Base-by-base conservation (phyloP, 2,329 filamentous ascomycete genomes). In the Aspergillus sp. region DNA sequence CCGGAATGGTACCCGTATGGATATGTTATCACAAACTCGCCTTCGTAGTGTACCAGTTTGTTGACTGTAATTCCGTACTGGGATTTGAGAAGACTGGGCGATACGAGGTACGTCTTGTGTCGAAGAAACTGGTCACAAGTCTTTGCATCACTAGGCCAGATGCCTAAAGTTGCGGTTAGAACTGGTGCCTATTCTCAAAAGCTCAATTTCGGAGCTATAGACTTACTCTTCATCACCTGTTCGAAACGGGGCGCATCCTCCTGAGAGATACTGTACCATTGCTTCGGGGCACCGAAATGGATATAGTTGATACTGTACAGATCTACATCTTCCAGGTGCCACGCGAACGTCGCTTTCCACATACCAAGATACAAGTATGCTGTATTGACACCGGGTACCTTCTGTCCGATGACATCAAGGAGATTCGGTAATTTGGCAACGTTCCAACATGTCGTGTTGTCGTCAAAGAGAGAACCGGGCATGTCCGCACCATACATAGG, bases 281-380 rank as follows among this genome's bases (percentile, higher is more conserved):
- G 95, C 79, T 99, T 99, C 0, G 95, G 95, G 1, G 95, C 95
- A 58, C 95, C 95, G 76, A 99, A 99, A 74, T 99, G 95, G 62
- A 99, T 93, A 76, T 97, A 99, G 80, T 99, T 99, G 84, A 99
- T 99, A 76, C 93, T 98, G 87, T 99, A 99, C 4, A 99, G 86
- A 80, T 99, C 95, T 47, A 99, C 94, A 75, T 99, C 95, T 76
- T 99, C 95, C 57, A 99, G 81, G 84, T 99, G 95, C 95, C 95
- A 99, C 8, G 95, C 95, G 76, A 99, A 99, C 0, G 95, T 98
- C 13, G 95, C 94, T 78, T 98, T 98, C 95, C 95, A 99, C 95
- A 99, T 99, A 48, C 95, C 95, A 62, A 99, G 84, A 74, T 99
- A 99, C 1, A 99, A 86, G 73, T 99, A 99, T 2, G 95, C 94